Conservation (phyloP, 2,329 filamentous ascomycete genomes). For the Penicillium paneum region DNA sequence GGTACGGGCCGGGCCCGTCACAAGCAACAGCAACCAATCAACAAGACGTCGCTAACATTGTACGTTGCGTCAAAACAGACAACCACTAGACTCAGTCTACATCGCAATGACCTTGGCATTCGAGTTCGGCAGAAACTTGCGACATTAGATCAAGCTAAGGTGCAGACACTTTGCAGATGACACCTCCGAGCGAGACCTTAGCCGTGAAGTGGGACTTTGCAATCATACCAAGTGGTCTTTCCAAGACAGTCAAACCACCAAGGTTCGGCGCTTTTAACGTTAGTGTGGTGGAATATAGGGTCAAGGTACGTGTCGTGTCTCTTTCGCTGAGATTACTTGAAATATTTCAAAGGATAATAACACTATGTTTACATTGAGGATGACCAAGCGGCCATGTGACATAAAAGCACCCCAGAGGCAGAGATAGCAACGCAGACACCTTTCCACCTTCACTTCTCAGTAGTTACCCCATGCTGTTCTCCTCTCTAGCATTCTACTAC, state of each 20-base stretch:
- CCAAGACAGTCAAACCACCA: background rate
- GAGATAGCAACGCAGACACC: no score
- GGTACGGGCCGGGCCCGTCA: background rate
- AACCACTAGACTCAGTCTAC: background rate
- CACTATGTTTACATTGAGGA: background rate
- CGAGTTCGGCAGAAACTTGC: background rate
- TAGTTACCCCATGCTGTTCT: no score
- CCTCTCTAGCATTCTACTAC: no score
- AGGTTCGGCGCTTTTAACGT: background rate
- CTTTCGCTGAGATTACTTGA: background rate
- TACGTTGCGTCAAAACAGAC: background rate
- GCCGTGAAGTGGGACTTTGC: no score
- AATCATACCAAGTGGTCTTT: background rate
- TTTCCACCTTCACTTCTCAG: no score
- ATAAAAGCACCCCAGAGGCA: no score
- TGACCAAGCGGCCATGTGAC: no score
- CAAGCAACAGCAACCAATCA: background rate
- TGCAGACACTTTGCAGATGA: background rate
- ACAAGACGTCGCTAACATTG: no score
- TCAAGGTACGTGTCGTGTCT: background rate
- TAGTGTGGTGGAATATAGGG: background rate
- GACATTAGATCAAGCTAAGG: background rate
- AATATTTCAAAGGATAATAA: background rate
- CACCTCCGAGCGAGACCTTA: no score
- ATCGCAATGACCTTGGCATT: background rate